phyloP scores from a whole-genome alignment of 371 early-diverging fungal species.

The Mucor saturninus region DNA sequence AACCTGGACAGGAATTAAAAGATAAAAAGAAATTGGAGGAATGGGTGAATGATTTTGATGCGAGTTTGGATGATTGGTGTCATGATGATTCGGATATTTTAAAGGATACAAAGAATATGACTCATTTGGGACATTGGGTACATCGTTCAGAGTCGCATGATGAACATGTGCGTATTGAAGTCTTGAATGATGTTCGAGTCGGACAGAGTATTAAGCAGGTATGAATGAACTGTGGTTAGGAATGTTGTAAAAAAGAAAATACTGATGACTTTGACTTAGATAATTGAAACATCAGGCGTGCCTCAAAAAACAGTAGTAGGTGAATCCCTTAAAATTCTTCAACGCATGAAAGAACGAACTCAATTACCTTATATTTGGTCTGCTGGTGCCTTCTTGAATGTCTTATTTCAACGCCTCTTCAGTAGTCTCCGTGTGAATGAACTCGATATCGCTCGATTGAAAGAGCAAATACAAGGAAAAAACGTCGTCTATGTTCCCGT shows the following conservation, averaged over 20 bases:
- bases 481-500: conserved; percentile 56
- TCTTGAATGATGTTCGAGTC: conserved; percentile 50
- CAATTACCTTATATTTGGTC: conserved; percentile 56
- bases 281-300: conserved; percentile 51
- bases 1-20: conserved; percentile 34
- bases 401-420: conserved; percentile 47
- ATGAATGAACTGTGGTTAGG: background rate
- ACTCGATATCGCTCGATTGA: conserved; percentile 32
- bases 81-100: conserved; percentile 53
- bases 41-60: conserved; percentile 58
- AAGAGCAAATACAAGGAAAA: conserved; percentile 45
- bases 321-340: conserved; percentile 51
- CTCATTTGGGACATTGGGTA: conserved; percentile 46
- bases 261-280: conserved; percentile 20
- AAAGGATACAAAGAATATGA: conserved; percentile 36
- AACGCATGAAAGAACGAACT: conserved; percentile 55
- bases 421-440: conserved; percentile 39
- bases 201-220: conserved; percentile 49
- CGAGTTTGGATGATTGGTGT: conserved; percentile 59
- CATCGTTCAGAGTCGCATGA: conserved; percentile 44
- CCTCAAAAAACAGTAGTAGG: conserved; percentile 53
- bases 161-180: conserved; percentile 47
- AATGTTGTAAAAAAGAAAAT: too few relatives aligned
- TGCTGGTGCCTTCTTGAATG: conserved; percentile 50
- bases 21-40: conserved; percentile 48